Base-by-base conservation (phyloP, 371 early-diverging fungal genomes). In the Fennellomyces sp. region DNA sequence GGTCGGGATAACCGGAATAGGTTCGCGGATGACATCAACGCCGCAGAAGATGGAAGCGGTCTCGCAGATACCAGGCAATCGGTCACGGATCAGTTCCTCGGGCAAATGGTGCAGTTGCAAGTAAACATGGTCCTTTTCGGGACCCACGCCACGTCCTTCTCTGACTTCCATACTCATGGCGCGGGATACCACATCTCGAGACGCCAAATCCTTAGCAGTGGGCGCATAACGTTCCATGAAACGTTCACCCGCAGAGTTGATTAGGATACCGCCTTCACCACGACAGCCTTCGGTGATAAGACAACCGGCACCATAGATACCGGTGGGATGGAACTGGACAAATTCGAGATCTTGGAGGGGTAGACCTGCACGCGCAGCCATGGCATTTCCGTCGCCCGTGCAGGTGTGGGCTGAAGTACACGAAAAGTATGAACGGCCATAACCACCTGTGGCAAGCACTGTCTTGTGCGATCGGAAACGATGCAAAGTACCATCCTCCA, bases 141-240 rank as follows among this genome's bases (percentile, higher is more conserved):
- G 88, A 53, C 98, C 98, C 49, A 96, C 93, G 75, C 98, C 98
- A 69, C 98, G 93, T 48, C 98, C 98, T 62, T 95, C 97, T 65
- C 94, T 89, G 80, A 98, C 97, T 81, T 98, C 98, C 76, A 98
- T 81, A 42, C 97, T 97, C 96, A 98, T 98, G 60, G 94, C 90
- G 66, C 98, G 93, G 42, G 97, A 96, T 17, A 98, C 98, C 57
- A 98, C 98, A 65, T 98, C 98, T 71, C 98, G 92, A 54, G 95
- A 94, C 30, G 98, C 98, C 63, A 98, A 78, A 82, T 98, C 98
- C 88, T 95, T 95, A 65, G 98, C 98, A 21, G 94, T 96, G 50
- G 98, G 98, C 29, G 98, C 98, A 75, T 98, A 98, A 72, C 98
- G 90, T 81, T 95, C 97, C 98, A 98, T 98, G 86, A 97, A 98